Evolutionary conservation across 139 green algal species (phyloP), one percentile per base, ranked within the genome.

Genomic region (Chlamydomonas schloesseri): DNA sequence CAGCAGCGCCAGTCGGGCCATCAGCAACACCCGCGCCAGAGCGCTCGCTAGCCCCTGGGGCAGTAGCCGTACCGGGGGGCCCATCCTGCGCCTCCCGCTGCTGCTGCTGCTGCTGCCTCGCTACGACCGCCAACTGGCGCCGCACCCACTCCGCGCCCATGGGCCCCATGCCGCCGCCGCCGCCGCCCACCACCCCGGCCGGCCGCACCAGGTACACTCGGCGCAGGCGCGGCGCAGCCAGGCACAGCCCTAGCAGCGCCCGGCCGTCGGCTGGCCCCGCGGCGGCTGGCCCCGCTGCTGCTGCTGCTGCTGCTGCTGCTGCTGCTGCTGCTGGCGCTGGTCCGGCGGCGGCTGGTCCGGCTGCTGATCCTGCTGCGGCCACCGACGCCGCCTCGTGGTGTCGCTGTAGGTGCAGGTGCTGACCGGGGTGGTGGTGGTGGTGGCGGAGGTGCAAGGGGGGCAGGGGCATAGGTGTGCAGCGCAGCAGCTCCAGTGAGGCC

Each of bases 121-220:
- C n/a, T n/a, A 60, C 3, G 55, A 55, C 74, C 74, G n/a, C 26
- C 74, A 81, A 55, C 74, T 23, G 53, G n/a, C 64, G 55, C 53
- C 74, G 74, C 57, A 81, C 74, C 74, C 74, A 81, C 33, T 70
- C 74, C 74, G 55, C 74, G 18, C 74, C 74, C 55, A 81, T 10
- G n/a, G 74, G 74, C n/a, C 74, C n/a, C 55, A 31, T 23, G 34
- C 53, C 55, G 3, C 8, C 53, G 31, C 8, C 53, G 31, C 53
- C 23, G 0, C 47, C 28, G 74, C 55, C 21, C 6, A 33, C 74
- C 34, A 28, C 31, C 1, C 74, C 74, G 53, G 60, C 33, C 24
- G 53, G 33, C 31, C 74, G 74, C 20, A 81, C 74, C 42, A 81
- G 33, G 3, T 67, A 34, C 31, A 81, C 55, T 31, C 60, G 23